Evolutionary conservation across 306 rosid species (phyloP), one percentile per base, ranked within the genome.

Genomic region (Hippophae gyantsensis): DNA sequence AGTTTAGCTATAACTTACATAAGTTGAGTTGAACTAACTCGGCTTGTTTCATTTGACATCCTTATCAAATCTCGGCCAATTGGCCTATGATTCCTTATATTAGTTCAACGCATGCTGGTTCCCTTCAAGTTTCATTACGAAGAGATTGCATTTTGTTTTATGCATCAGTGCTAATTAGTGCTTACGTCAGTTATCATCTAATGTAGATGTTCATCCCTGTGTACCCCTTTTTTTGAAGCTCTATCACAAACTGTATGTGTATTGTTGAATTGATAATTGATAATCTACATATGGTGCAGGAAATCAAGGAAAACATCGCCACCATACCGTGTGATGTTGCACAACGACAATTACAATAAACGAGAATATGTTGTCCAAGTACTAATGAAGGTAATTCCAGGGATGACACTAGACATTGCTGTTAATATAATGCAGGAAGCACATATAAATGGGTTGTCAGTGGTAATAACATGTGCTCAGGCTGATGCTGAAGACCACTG

Each of bases 341-440:
- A 86, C 63, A 86, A 86, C 14, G 95, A 86, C 76, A 68, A 86
- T 82, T 83, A 52, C 45, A 86, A 86, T 64, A 86, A 83, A 69
- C 64, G 95, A 27, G 85, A 86, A 75, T 86, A 86, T 18, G 95
- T 86, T 38, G 95, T 86, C 52, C 83, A 86, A 72, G 95, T 86
- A 43, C 59, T 86, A 78, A 83, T 86, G 95, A 86, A 86, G 83
- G 95, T 86, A 66, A 86, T 86, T 61, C 95, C 95, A 0, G 95
- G 90, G 69, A 86, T 86, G 95, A 78, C 87, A 48, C 54, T 86
- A 62, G 90, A 83, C 67, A 83, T 56, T 49, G 95, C 95, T 0
- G 90, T 86, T 26, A 83, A 86, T 71, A 76, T 86, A 56, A 86
- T 86, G 95, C 95, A 86, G 63, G 95, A 83, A 63, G 95, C 95